Base-by-base conservation (phyloP, 1,284 basidiomycete species). In the Cystobasidium sp. region DNA sequence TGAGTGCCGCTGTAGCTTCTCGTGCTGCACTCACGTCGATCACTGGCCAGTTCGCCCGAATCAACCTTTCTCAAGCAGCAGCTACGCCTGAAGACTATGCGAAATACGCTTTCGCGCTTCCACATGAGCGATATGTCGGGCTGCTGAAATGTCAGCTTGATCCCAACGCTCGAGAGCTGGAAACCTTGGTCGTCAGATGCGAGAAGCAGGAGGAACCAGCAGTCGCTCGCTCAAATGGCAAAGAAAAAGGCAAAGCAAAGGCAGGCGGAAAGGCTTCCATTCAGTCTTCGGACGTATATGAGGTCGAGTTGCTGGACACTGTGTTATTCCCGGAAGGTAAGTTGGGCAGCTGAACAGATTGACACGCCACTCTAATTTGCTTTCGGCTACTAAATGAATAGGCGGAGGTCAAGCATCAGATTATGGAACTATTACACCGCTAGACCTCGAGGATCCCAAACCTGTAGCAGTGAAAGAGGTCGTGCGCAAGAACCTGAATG, bases 391-490 rank as follows among this genome's bases (percentile, higher is more conserved):
- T 39, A 6, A 41, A n/a, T 16, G n/a, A 44, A 22, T 74, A 83
- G 91, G 92, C 14, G 93, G 93, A 16, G 92, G 91, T 2, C 93
- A 95, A 79, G 91, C 91, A 0, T 89, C 88, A 6, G 93, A 94
- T 80, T 88, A 88, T 24, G 93, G 92, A 0, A 70, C 84, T 9
- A 83, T 94, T 22, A 85, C 84, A 0, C 55, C 81, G 0, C 51
- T 78, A 18, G 67, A 63, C 31, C 24, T 7, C 9, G 43, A 55
- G 14, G 51, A 87, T 70, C 84, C 84, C 14, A 81, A 80, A 6
- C 76, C 82, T 6, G 90, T 89, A 86, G 83, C 87, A 16, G 88
- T 94, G n/a, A 82, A 89, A 12, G 88, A 91, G 77, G 88, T 88
- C 51, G 87, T 90, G 77, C 84, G 93, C 63, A 85, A 87, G 59